Evolutionary conservation across 495 filamentous ascomycete species (phyloP), one percentile per base, ranked within the genome.

Genomic region (Aspergillus nanangensis): DNA sequence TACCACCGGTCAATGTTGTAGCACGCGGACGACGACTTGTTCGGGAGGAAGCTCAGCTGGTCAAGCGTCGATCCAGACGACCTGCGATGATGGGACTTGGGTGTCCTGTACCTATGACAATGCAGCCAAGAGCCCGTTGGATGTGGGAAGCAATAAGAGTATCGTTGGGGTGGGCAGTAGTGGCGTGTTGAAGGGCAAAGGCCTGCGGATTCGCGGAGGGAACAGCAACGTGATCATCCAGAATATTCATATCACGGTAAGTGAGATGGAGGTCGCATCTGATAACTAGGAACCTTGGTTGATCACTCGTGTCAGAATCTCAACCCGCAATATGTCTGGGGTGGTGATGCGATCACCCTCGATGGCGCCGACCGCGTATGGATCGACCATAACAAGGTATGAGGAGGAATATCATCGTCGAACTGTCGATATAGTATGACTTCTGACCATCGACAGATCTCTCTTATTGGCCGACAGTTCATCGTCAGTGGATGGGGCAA

Each of bases 201-300:
- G 53, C 2, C 36, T 53, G 11, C 49, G 58, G 1, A n/a, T 57
- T 14, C 25, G 18, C 8, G 62, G 56, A 37, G 53, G 45, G 0
- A 44, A 38, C 35, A 39, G 22, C 17, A 57, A 57, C 35, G 55
- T 63, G 11, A 63, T 63, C 44, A 58, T 66, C 41, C 60, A 63
- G 50, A 66, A 66, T 51, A 57, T 66, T 24, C 51, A 57, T 31
- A 56, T 66, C 43, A 61, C 57, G 1, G 52, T 47, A 8, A 0
- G 48, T 41, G n/a, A n/a, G n/a, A n/a, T n/a, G n/a, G n/a, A n/a
- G n/a, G n/a, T n/a, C n/a, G n/a, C n/a, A n/a, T n/a, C n/a, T n/a
- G n/a, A n/a, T n/a, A n/a, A n/a, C n/a, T n/a, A n/a, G n/a, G n/a
- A n/a, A n/a, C n/a, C n/a, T n/a, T n/a, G n/a, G n/a, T n/a, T n/a